Base-by-base conservation (phyloP, 306 rosid genomes). In the Castanopsis chinensis region DNA sequence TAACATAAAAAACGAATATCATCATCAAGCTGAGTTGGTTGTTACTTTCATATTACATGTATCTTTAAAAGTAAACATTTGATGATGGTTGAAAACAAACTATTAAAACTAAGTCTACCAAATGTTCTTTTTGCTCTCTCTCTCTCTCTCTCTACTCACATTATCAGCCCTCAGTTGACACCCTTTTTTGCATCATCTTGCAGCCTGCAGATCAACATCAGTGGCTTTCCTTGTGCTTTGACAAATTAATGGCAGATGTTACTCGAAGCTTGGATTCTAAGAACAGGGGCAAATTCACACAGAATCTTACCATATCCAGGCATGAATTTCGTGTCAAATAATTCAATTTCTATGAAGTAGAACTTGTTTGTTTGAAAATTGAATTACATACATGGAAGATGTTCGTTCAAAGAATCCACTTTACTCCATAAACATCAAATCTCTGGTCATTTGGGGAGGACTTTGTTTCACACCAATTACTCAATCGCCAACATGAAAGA, bases 211-310 rank as follows among this genome's bases (percentile, higher is more conserved):
- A 88, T 77, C 92, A 88, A 73, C 90, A 88, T 71, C 82, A 87
- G 43, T 86, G 92, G 68, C 89, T 88, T 27, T 86, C 83, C 60
- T 74, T 79, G 82, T 88, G 89, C 69, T 88, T 88, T 59, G 92
- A 86, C 82, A 88, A 86, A 73, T 85, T 88, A 63, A 88, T 88
- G 92, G 73, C 83, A 13, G 90, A 88, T 71, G 92, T 88, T 18
- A 88, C 92, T 54, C 85, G 92, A 78, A 86, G 88, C 79, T 84
- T 88, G 86, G 92, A 88, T 77, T 86, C 92, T 32, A 88, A 88
- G 78, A 88, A 86, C 85, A 74, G 88, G 73, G 92, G 86, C 83
- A 88, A 88, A 77, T 88, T 88, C 78, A 85, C 92, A 43, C 92
- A 88, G 82, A 88, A 88, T 78, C 75, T 88, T 73, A 86, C 92